phyloP scores from a whole-genome alignment of 768 basidiomycete genomes.

The Mycena albidolilacea region DNA sequence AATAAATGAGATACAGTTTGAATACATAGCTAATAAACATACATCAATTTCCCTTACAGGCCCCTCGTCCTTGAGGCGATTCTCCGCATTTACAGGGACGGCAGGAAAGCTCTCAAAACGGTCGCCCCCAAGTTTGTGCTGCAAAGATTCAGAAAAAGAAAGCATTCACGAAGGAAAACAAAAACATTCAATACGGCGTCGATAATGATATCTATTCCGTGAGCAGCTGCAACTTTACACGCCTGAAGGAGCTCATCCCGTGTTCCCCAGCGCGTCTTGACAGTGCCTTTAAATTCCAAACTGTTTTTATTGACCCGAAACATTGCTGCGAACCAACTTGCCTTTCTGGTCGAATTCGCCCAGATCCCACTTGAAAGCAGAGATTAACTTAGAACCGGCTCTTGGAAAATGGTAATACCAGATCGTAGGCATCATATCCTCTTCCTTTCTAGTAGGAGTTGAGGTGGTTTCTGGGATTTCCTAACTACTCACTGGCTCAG shows the following conservation, averaged over 20 bases:
- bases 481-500: slow-evolving; percentile 61
- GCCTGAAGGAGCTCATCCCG: slow-evolving; percentile 83
- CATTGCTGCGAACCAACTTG: not conserved
- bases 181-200: slow-evolving; percentile 91
- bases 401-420: slow-evolving; percentile 53
- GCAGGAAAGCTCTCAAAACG: slow-evolving; percentile 77
- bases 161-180: not conserved
- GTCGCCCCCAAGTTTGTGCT: slow-evolving; percentile 93
- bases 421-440: slow-evolving; percentile 90
- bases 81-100: slow-evolving; percentile 77
- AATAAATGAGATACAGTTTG: not conserved
- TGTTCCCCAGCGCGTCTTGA: slow-evolving; percentile 89
- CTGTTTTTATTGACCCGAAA: not conserved
- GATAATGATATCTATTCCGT: slow-evolving; percentile 82
- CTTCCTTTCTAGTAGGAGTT: slow-evolving; percentile 66
- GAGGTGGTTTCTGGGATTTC: slow-evolving; percentile 18
- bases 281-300: slow-evolving; percentile 41
- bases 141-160: slow-evolving; percentile 8
- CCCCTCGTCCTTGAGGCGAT: slow-evolving; percentile 75
- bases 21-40: slow-evolving; percentile 28
- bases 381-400: not conserved
- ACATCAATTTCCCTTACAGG: slow-evolving; percentile 79
- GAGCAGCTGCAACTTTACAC: slow-evolving; percentile 74
- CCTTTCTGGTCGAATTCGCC: slow-evolving; percentile 90
- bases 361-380: slow-evolving; percentile 79